These are phyloP conservation scores for Quercus parvula DNA, from an alignment of 306 rosid species.

Conservation along the genomic window DNA sequence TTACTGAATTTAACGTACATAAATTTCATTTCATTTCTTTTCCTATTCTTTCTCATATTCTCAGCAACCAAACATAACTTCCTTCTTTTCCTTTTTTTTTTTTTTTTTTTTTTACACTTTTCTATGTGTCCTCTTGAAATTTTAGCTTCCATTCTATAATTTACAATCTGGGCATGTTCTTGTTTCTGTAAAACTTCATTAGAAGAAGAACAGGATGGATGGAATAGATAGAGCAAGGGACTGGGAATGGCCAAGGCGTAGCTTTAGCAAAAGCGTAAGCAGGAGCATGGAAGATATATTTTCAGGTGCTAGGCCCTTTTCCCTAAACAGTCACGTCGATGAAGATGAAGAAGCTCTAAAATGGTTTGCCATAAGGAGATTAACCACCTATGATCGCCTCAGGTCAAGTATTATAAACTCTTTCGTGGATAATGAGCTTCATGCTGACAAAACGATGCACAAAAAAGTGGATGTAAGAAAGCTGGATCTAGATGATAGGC, in stretches of 20 bases:
- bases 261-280: slow-evolving; percentile 45
- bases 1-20: not conserved
- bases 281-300: slow-evolving; percentile 85
- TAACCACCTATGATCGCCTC: slow-evolving; percentile 76
- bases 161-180: not conserved
- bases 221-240: slow-evolving; percentile 1
- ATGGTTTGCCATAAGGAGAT: slow-evolving; percentile 88
- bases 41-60: not conserved
- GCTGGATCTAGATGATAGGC: slow-evolving; percentile 61
- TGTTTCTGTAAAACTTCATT: not conserved
- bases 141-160: not conserved
- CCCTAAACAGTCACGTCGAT: slow-evolving; percentile 38
- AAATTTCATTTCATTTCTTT: not conserved
- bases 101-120: too few species aligned
- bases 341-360: slow-evolving; percentile 87
- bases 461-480: slow-evolving; percentile 75
- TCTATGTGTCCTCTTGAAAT: not conserved
- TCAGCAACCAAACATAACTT: not conserved
- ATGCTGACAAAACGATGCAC: slow-evolving; percentile 25
- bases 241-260: slow-evolving; percentile 9
- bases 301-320: slow-evolving; percentile 43
- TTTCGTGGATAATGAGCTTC: slow-evolving; percentile 25
- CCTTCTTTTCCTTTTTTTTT: fast-evolving
- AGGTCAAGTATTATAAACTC: slow-evolving; percentile 72
- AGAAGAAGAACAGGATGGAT: slow-evolving; percentile 38